These are phyloP conservation scores for Chrysoporthe deuterocubensis DNA, from an alignment of 2,329 filamentous ascomycete species.

Conservation along the genomic window DNA sequence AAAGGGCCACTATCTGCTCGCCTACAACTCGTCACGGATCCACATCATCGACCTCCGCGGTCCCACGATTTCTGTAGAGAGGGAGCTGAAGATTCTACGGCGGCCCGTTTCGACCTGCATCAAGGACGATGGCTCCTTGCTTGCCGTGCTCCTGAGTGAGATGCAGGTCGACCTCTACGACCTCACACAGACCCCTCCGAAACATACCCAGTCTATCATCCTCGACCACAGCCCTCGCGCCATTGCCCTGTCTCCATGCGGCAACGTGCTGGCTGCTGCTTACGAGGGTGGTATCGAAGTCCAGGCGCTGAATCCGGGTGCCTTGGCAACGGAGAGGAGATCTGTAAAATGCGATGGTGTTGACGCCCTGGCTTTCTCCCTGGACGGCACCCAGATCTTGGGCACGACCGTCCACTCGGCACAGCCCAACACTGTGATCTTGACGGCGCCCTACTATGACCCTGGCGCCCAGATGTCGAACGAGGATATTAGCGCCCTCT, in stretches of 20 bases:
- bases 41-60: conserved; percentile 73
- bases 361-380: conserved; percentile 75
- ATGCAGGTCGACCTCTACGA: conserved; percentile 89
- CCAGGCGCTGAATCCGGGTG: conserved; percentile 69
- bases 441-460: conserved; percentile 81
- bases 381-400: conserved; percentile 76
- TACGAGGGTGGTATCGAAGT: conserved; percentile 92
- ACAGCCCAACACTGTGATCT: conserved; percentile 72
- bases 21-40: conserved; percentile 84
- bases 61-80: conserved; percentile 64
- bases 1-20: conserved; percentile 73
- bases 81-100: conserved; percentile 80
- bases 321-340: conserved; percentile 68
- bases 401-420: conserved; percentile 71
- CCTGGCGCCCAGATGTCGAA: conserved; percentile 68
- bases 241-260: conserved; percentile 80
- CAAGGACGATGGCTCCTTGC: conserved; percentile 73
- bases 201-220: conserved; percentile 73
- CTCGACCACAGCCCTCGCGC: conserved; percentile 79
- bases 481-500: conserved; percentile 73
- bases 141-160: conserved; percentile 80
- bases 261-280: conserved; percentile 80
- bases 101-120: conserved; percentile 78
- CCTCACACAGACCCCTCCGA: conserved; percentile 65
- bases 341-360: conserved; percentile 80